phyloP scores from a whole-genome alignment of 2,329 filamentous ascomycete genomes.

The Geosmithia flava region DNA sequence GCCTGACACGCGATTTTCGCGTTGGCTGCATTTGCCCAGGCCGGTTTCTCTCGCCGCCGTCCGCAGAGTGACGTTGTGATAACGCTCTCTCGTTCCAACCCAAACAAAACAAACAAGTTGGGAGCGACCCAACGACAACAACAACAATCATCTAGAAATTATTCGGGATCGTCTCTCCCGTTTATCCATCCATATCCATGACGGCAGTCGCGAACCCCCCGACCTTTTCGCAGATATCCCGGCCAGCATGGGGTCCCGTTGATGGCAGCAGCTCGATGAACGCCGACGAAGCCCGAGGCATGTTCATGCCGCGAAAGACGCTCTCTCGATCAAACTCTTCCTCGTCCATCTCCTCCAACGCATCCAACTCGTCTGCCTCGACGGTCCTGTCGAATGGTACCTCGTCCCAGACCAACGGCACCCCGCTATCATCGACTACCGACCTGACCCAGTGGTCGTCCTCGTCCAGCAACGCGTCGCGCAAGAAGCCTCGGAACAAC shows the following conservation, averaged over 20 bases:
- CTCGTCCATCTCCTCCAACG: constrained; percentile 52
- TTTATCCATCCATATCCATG: constrained; percentile 27
- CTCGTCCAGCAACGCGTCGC: constrained; percentile 28
- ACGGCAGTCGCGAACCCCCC: constrained; percentile 56
- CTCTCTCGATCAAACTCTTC: constrained; percentile 83
- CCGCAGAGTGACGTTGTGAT: not conserved
- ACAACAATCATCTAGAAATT: not conserved
- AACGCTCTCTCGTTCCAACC: not conserved
- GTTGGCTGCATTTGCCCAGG: not conserved
- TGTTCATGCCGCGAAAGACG: constrained; percentile 82
- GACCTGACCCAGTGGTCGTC: constrained; percentile 38
- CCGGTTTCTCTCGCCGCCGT: not conserved
- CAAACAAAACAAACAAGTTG: not conserved
- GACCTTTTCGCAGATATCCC: constrained; percentile 49
- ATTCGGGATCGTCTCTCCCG: not conserved
- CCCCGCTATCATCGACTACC: constrained; percentile 29
- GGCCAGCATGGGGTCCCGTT: constrained; percentile 51
- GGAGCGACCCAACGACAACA: not conserved
- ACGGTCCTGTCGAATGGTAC: constrained; percentile 49
- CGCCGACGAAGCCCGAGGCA: constrained; percentile 72
- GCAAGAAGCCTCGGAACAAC: constrained; percentile 35
- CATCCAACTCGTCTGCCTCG: constrained; percentile 48
- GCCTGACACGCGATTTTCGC: not conserved
- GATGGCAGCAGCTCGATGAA: constrained; percentile 60
- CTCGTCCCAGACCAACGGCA: constrained; percentile 45